A percentile compares a stretch with the other conserved stretches of the same genome.
These are phyloP conservation scores for Peronospora tabacina DNA, from an alignment of 352 stramenopile species.

Conservation along the genomic window DNA sequence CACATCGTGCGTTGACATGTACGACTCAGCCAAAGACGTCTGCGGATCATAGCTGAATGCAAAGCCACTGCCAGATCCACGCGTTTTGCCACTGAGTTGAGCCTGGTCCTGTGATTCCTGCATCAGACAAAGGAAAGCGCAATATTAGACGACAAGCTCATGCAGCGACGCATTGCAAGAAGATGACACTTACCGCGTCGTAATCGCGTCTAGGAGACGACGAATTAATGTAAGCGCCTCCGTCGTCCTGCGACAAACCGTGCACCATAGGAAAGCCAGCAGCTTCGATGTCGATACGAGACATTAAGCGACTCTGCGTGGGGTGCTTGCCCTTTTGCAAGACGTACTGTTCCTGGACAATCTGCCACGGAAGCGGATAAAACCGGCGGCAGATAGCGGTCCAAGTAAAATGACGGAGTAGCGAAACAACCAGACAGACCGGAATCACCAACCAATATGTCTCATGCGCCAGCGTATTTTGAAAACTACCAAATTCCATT, in stretches of 20 bases:
- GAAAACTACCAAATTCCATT: slow-evolving; percentile 62
- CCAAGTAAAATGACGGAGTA: slow-evolving; percentile 67
- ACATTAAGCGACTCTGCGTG: slow-evolving; percentile 17
- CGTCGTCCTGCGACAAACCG: slow-evolving; percentile 28
- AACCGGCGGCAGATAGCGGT: slow-evolving; percentile 68
- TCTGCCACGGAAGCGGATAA: slow-evolving; percentile 68
- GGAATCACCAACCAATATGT: slow-evolving; percentile 71
- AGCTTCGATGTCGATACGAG: slow-evolving; percentile 48
- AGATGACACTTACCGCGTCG: slow-evolving; percentile 19
- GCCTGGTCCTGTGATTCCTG: slow-evolving; percentile 19
- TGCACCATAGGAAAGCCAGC: slow-evolving; percentile 41
- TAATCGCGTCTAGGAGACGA: slow-evolving; percentile 26
- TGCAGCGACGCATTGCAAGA: not conserved
- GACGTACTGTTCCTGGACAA: slow-evolving; percentile 73
- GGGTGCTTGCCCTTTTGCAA: slow-evolving; percentile 31
- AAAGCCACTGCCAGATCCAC: slow-evolving; percentile 67
- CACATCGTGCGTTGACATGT: slow-evolving; percentile 66
- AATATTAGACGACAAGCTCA: slow-evolving; percentile 11
- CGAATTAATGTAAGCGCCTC: slow-evolving; percentile 38
- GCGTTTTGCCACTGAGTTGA: slow-evolving; percentile 32
- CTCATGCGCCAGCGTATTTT: slow-evolving; percentile 57
- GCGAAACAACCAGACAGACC: slow-evolving; percentile 39
- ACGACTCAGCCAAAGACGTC: slow-evolving; percentile 69
- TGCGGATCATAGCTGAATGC: slow-evolving; percentile 79
- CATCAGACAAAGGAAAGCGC: slow-evolving; percentile 2